Evolutionary conservation across 768 basidiomycete species (phyloP), one percentile per base, ranked within the genome.

Genomic region (Cubamyces lactineus): DNA sequence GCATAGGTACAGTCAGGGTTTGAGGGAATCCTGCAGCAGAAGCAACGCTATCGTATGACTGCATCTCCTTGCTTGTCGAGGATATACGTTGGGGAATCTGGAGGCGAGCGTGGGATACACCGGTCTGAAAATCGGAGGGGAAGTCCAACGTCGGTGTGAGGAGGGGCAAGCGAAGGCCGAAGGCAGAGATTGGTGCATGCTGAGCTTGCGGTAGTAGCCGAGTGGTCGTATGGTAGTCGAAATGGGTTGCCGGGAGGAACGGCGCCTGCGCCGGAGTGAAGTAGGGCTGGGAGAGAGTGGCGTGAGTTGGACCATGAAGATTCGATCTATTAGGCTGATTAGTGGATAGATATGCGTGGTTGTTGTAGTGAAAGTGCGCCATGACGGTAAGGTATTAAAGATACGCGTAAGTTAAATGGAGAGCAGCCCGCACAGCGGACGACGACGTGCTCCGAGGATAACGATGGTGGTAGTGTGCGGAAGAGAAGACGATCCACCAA

Each of bases 281-380:
- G 23, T 8, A 40, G 8, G 11, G 59, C 38, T 53, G 56, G n/a
- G 53, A 61, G 21, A 57, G 68, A 59, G 40, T 61, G 59, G 45
- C 58, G 56, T 48, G 57, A 15, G 55, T 63, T 19, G 52, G 26
- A 45, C 23, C 5, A 24, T 34, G 4, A 11, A 6, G 34, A 11
- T 19, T 52, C 26, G 66, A 30, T 47, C 13, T 16, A 16, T 23
- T 66, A 57, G 53, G 42, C 15, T 46, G 62, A 53, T 60, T 26
- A 50, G 59, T 49, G 28, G 59, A 43, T 43, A 53, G 5, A 23
- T 51, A 54, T 45, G 64, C 63, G 69, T 65, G 70, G 49, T 64
- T 62, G 63, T 59, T 57, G 46, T 69, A 62, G 57, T 61, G 64
- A 19, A 63, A 49, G 48, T 59, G 62, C 51, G 68, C 66, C 71